Base-by-base conservation (phyloP, 176 grass and related monocot genomes). In the Bothriochloa decipiens region DNA sequence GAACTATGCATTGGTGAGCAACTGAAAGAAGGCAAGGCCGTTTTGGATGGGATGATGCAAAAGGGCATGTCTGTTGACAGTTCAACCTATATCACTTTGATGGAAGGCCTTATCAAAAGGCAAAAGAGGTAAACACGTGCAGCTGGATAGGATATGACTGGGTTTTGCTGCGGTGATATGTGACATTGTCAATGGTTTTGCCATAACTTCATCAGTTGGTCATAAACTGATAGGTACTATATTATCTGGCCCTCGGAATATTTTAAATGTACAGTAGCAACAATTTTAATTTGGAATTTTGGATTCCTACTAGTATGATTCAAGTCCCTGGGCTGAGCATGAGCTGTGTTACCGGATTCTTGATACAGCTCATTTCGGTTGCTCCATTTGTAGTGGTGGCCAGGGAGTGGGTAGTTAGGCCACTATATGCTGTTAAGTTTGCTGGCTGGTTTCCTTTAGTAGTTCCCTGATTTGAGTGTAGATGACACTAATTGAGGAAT, bases 71-170 rank as follows among this genome's bases (percentile, higher is more conserved):
- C 68, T 90, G 71, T 93, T 62, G 79, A 91, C 62, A 93, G 80
- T 91, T 95, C 91, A 11, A 91, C 86, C 14, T 98, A 95, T 81
- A 72, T 93, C 82, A 95, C 91, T 89, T 93, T 98, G 82, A 98
- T 98, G 95, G 92, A 95, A 86, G 95, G 91, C 33, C 78, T 95
- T 81, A 95, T 98, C 70, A 98, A 88, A 76, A 89, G 95, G 45
- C 95, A 98, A 62, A 91, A 98, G 89, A 93, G 95, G 87, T 53
- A 87, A 82, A 88, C 92, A 62, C 92, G 85, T 90, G 91, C 75
- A 82, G 77, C 72, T 85, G 50, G 40, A 75, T 91, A 95, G 72
- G 72, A 87, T 35, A 61, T 40, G 45, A 3, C 16, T 43, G 0
- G 23, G 13, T 72, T 45, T 46, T 27, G 18, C 36, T 25, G 68